Percentiles rank a stretch among this genome's conserved stretches.
Conservation (phyloP, 2,329 filamentous ascomycete genomes). For the Ceratocystis cacaofunesta region DNA sequence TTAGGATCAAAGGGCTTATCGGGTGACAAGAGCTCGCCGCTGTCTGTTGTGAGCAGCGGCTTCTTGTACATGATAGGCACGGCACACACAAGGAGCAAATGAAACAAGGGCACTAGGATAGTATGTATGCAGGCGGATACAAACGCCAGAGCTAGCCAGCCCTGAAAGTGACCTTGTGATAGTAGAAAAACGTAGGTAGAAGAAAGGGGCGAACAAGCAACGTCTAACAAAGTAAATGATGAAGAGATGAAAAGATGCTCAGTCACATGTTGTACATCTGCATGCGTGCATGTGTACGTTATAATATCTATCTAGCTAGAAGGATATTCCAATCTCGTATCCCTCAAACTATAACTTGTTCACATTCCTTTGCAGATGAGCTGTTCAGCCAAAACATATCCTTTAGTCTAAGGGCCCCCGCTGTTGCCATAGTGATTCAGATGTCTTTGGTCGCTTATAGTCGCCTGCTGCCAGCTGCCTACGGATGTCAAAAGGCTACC, state of each 20-base stretch:
- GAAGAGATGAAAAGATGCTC: background rate
- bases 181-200: background rate
- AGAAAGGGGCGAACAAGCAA: no score
- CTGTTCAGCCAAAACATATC: background rate
- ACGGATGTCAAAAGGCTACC: background rate
- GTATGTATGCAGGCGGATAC: background rate
- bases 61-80: slow-evolving; percentile 8
- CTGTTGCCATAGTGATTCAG: background rate
- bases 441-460: background rate
- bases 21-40: slow-evolving; percentile 26
- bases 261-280: no score
- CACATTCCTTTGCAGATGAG: background rate
- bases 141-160: background rate
- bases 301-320: background rate
- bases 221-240: background rate
- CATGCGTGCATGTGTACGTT: no score
- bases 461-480: background rate
- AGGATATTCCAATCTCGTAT: background rate
- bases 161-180: background rate
- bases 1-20: slow-evolving; percentile 66
- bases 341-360: background rate
- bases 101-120: background rate
- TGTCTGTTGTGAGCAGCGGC: slow-evolving; percentile 12
- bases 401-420: background rate
- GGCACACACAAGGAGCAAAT: background rate